Evolutionary conservation across 805 yeast species (phyloP), one percentile per base, ranked within the genome.

Genomic region (Sugiyamaella qingdaonensis): DNA sequence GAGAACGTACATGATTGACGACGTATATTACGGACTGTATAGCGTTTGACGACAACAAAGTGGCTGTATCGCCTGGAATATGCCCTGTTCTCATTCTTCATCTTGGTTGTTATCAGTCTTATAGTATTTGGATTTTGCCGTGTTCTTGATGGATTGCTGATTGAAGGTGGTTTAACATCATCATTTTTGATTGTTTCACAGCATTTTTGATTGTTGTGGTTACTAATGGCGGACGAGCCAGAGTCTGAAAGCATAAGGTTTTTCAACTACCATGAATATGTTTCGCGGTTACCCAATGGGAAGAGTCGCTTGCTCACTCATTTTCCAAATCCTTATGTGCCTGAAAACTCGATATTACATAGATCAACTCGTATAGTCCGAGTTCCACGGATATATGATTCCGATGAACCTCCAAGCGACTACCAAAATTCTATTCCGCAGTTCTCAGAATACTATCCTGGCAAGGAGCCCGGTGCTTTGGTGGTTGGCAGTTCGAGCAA

Each of bases 251-350:
- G 46, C 13, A 47, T 52, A 9, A 50, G 56, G 45, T 57, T 59
- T 34, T 59, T 55, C 53, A 59, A 59, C 47, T 59, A 56, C 47
- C 61, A 59, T 46, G 63, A 59, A 44, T 58, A 59, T 37, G 49
- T 55, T 27, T 16, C 19, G 9, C 19, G 27, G 16, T 10, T 13
- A 33, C 18, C 33, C 37, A 5, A 27, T 50, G 36, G 43, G 19
- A 39, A 39, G 21, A 16, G 43, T 8, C 19, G 5, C 4, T 21
- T 39, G 5, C 33, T 55, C 19, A 56, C 59, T 8, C 55, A 59
- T 32, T 60, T 59, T 46, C 61, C 60, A 10, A 59, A 59, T 39
- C 55, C 7, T 52, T 73, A 46, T 68, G 73, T 18, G 68, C 71
- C 2, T 57, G 48, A 2, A 42, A 62, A 39, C 41, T 74, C 11